These are phyloP conservation scores for Guadua angustifolia DNA, from an alignment of 176 grass and related monocot species.

Conservation along the genomic window DNA sequence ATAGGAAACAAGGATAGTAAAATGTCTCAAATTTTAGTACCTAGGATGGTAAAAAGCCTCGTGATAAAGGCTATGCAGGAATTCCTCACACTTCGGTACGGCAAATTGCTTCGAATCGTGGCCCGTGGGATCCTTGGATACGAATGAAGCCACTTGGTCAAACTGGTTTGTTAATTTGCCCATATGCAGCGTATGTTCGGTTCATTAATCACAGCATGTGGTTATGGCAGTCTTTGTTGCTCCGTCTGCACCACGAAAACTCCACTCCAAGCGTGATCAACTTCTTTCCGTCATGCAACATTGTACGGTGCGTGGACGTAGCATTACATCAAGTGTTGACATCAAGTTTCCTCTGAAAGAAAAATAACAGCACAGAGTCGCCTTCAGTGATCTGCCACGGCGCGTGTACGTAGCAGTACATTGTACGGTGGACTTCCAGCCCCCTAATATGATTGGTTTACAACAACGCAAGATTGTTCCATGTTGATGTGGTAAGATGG, in stretches of 20 bases:
- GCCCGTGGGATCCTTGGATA: background rate
- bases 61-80: background rate
- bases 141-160: conserved; percentile 32
- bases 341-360: conserved; percentile 11
- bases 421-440: conserved; percentile 17
- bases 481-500: background rate
- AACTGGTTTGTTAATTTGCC: conserved; percentile 34
- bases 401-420: conserved; percentile 11
- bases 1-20: too few species aligned
- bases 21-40: too few species aligned
- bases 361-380: background rate
- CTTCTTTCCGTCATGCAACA: conserved; percentile 4
- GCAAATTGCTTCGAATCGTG: conserved; percentile 20
- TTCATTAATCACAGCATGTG: conserved; percentile 41
- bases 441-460: background rate
- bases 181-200: background rate
- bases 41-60: too few species aligned
- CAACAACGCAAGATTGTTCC: background rate
- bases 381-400: background rate
- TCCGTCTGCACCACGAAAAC: background rate
- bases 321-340: background rate
- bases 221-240: conserved; percentile 43
- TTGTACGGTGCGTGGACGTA: too few species aligned
- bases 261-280: conserved; percentile 23
- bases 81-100: conserved; percentile 22